Percentiles rank a stretch among this genome's conserved stretches.
phyloP scores from a whole-genome alignment of 805 yeast genomes.

The Ogataea ramenticola region DNA sequence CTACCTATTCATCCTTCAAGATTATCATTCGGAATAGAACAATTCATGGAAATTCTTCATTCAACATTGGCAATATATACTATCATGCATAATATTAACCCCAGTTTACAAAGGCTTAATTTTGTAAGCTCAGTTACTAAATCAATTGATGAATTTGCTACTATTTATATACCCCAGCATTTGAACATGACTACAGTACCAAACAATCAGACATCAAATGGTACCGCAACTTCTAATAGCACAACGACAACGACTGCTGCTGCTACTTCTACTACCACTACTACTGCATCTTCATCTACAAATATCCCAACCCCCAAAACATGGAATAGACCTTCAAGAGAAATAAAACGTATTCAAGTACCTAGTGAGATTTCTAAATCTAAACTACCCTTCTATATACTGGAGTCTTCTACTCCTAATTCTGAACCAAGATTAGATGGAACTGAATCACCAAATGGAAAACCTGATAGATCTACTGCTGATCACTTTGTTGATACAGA shows the following conservation, averaged over 20 bases:
- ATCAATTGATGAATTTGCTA: slow-evolving; percentile 13
- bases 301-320: neutral
- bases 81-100: slow-evolving; percentile 21
- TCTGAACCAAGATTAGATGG: neutral
- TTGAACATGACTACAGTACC: slow-evolving; percentile 4
- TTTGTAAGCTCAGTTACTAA: slow-evolving; percentile 8
- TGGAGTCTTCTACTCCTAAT: neutral
- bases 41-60: slow-evolving; percentile 19
- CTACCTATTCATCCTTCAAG: neutral
- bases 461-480: neutral
- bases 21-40: slow-evolving; percentile 18
- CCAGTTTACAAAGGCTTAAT: slow-evolving; percentile 14
- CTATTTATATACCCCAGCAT: slow-evolving; percentile 10
- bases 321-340: neutral
- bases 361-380: slow-evolving; percentile 2
- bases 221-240: neutral
- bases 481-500: slow-evolving; percentile 1
- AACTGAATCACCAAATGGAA: slow-evolving; percentile 6
- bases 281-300: neutral
- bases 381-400: slow-evolving; percentile 1
- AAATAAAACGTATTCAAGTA: neutral
- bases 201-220: neutral
- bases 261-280: neutral
- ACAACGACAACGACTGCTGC: too few species aligned
- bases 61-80: slow-evolving; percentile 24